phyloP scores from a whole-genome alignment of 176 grass and related monocot genomes.

The Bonia amplexicaulis region DNA sequence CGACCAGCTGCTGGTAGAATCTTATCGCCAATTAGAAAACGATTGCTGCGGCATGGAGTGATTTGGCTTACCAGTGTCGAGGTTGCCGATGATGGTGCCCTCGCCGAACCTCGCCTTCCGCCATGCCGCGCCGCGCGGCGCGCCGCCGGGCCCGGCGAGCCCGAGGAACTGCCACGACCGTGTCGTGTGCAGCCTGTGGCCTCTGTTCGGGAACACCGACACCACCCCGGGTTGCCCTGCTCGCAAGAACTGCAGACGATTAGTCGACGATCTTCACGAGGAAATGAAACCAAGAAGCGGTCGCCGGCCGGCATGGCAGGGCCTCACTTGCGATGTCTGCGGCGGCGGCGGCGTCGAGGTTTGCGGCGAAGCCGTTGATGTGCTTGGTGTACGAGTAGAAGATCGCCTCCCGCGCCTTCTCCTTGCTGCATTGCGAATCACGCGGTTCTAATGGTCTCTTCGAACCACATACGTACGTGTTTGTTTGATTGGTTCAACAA shows the following conservation, averaged over 20 bases:
- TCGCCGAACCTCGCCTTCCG: slow-evolving; percentile 59
- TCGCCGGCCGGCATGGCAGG: not conserved
- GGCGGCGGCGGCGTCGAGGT: slow-evolving; percentile 55
- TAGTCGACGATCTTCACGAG: not conserved
- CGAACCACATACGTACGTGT: not conserved
- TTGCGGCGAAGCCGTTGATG: slow-evolving; percentile 97
- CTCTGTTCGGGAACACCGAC: slow-evolving; percentile 83
- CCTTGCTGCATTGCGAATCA: slow-evolving; percentile 49
- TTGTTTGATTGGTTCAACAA: not conserved
- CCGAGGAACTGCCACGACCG: slow-evolving; percentile 91
- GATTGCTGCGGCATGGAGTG: not conserved
- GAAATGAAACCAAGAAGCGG: not conserved
- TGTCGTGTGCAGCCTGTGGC: slow-evolving; percentile 71
- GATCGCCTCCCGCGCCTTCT: slow-evolving; percentile 81
- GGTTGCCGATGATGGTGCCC: slow-evolving; percentile 84
- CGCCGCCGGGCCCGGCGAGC: slow-evolving; percentile 47
- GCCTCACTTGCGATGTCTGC: slow-evolving; percentile 59
- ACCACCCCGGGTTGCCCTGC: slow-evolving; percentile 57
- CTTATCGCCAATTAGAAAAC: slow-evolving; percentile 10
- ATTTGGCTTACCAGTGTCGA: slow-evolving; percentile 69
- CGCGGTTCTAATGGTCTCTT: not conserved
- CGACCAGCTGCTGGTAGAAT: not conserved
- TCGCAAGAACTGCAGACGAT: not conserved
- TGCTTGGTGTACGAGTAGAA: slow-evolving; percentile 94
- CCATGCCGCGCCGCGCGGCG: slow-evolving; percentile 42